Base-by-base conservation (phyloP, 306 rosid species). In the Dalbergia cochinchinensis region DNA sequence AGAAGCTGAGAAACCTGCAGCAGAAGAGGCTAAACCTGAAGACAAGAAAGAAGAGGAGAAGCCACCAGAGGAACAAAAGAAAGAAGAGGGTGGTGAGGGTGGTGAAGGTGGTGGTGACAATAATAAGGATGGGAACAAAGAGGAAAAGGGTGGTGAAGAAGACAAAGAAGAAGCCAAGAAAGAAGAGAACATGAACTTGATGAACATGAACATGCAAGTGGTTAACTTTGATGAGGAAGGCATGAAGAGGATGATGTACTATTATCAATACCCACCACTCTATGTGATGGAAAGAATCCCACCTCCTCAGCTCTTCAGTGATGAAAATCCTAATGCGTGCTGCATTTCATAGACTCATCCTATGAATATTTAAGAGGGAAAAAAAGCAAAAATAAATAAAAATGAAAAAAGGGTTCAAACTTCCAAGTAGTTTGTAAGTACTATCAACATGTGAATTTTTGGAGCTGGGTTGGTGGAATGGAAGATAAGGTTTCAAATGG, bases 271-370 rank as follows among this genome's bases (percentile, higher is more conserved):
- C 37, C 96, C 85, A 11, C 96, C 98, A 70, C 85, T 88, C 67
- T 90, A 92, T 80, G 83, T 90, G 41, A 85, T 88, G 22, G 94
- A 94, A 86, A 67, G 90, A 71, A 81, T 81, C 74, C 98, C 98
- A 16, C 94, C 97, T 1, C 99, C 97, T 74, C 99, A 92, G 89
- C 88, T 94, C 12, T 92, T 94, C 80, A 94, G 97, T 69, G 97
- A 94, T 84, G 98, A 94, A 88, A 94, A 94, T 75, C 97, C 98
- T 13, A 94, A 92, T 83, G 98, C 98, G 35, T 94, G 97, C 60
- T 86, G 88, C 90, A 92, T 94, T 83, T 85, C 94, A 61, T 94
- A 62, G 77, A 69, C 35, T 2, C 18, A 72, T 10, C 34, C 37
- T 9, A 16, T n/a, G 42, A 59, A 48, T 51, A 12, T 11, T 7